Base-by-base conservation (phyloP, 176 grass and related monocot genomes). In the Oryza longistaminata region DNA sequence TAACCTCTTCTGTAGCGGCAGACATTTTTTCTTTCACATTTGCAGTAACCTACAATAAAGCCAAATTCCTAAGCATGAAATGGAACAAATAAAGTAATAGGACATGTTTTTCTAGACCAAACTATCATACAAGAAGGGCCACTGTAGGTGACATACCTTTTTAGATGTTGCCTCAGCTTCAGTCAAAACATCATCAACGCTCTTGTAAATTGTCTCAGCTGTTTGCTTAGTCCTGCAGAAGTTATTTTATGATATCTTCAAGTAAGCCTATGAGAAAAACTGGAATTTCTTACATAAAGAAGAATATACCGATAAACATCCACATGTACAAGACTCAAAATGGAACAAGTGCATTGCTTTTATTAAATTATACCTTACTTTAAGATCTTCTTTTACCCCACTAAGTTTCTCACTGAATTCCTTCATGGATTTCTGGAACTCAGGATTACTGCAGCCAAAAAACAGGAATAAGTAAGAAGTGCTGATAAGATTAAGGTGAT, bases 141-240 rank as follows among this genome's bases (percentile, higher is more conserved):
- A 80, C n/a, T 52, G 53, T 82, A 45, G 71, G 68, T 55, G 26
- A 15, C 37, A 83, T 82, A 88, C 95, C 90, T 93, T 94, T 87
- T 95, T 94, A 72, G 95, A 97, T 89, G 92, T 89, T 53, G 88
- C 90, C 85, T 93, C 95, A 75, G 92, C 95, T 90, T 94, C 95
- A 64, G 62, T 78, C 90, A 89, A 93, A 91, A 93, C 92, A 84
- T 77, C 92, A 76, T 97, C 95, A 14, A 93, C 95, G 33, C 87
- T 87, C 82, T 88, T 97, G 78, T 92, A 91, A 77, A 97, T 79
- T 73, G 90, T 90, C 55, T 97, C 88, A 7, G 95, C 83, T 4
- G 90, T 91, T 85, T 94, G 94, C 82, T 90, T 82, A 73, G 88
- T 90, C 67, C 88, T 88, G 79, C 34, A 83, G 27, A 78, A 58